These are phyloP conservation scores for Komagataella populi DNA, from an alignment of 805 yeast species.

Conservation along the genomic window DNA sequence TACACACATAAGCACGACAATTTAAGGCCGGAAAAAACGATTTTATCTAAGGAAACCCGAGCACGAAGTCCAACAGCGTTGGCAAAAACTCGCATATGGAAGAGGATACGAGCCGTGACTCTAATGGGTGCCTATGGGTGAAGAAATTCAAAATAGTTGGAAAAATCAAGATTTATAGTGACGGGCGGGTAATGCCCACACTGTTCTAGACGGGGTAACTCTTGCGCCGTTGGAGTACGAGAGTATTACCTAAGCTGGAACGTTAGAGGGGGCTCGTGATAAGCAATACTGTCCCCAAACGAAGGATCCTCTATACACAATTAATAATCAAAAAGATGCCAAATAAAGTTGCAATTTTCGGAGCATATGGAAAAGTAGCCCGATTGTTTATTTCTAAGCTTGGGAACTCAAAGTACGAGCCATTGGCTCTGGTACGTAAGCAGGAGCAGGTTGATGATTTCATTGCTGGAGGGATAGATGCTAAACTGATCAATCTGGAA, in stretches of 20 bases:
- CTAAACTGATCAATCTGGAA: conserved; percentile 25
- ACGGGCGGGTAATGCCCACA: not conserved
- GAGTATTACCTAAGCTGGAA: not conserved
- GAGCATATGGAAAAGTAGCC: conserved; percentile 55
- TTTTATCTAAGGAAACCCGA: conserved; percentile 85
- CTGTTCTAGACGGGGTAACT: not conserved
- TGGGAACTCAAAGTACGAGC: conserved; percentile 19
- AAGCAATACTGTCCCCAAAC: not conserved
- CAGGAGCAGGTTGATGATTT: conserved; percentile 29
- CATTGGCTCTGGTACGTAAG: conserved; percentile 30
- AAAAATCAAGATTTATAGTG: too few relatives aligned
- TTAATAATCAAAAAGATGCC: conserved; percentile 2
- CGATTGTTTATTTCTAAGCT: conserved; percentile 25
- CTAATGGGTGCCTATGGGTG: conserved; percentile 69
- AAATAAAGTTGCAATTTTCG: conserved; percentile 32
- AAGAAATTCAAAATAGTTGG: not conserved
- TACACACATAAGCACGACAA: conserved; percentile 38
- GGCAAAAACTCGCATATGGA: conserved; percentile 31
- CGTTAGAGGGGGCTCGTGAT: not conserved
- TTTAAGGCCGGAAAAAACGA: conserved; percentile 36
- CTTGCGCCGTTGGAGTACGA: not conserved
- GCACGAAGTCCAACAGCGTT: conserved; percentile 52
- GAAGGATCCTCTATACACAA: not conserved
- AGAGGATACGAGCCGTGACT: conserved; percentile 43
- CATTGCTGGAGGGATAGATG: conserved; percentile 16